These are phyloP conservation scores for Paecilomyces sp. DNA, from an alignment of 2,329 filamentous ascomycete species.

Conservation along the genomic window DNA sequence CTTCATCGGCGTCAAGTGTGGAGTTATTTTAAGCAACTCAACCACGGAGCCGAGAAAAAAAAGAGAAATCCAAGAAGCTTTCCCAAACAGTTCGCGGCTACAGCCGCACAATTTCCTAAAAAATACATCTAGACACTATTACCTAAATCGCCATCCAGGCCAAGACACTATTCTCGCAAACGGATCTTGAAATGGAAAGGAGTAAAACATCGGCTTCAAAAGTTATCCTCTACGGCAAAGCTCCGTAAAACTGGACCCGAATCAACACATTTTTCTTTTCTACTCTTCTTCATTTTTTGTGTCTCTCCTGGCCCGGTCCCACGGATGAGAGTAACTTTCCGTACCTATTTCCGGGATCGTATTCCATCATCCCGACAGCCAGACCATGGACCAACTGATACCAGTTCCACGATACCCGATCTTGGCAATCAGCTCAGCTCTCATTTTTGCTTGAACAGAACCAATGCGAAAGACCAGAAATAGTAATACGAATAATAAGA, in stretches of 20 bases:
- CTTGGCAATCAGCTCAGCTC: not conserved
- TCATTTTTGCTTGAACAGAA: not conserved
- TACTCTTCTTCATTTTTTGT: not conserved
- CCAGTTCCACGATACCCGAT: not conserved
- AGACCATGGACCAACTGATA: not conserved
- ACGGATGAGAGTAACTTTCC: not conserved
- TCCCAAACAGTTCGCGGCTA: conserved; percentile 14
- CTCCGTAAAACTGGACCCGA: not conserved
- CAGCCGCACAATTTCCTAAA: not conserved
- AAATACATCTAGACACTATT: not conserved
- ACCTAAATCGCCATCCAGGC: not conserved
- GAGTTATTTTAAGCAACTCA: not conserved
- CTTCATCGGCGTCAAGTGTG: not conserved
- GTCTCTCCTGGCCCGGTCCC: too few species aligned
- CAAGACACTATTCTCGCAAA: not conserved
- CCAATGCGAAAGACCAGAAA: not conserved
- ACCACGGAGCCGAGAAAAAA: not conserved
- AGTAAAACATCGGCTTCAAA: not conserved
- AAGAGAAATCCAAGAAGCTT: not conserved
- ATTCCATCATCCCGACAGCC: not conserved
- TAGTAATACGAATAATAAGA: not conserved
- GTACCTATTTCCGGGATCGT: not conserved
- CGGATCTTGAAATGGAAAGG: not conserved
- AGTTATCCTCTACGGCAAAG: not conserved
- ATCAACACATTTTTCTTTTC: not conserved